These are phyloP conservation scores for Aureobasidium vineae DNA, from an alignment of 2,329 filamentous ascomycete genomes.

Conservation along the genomic window DNA sequence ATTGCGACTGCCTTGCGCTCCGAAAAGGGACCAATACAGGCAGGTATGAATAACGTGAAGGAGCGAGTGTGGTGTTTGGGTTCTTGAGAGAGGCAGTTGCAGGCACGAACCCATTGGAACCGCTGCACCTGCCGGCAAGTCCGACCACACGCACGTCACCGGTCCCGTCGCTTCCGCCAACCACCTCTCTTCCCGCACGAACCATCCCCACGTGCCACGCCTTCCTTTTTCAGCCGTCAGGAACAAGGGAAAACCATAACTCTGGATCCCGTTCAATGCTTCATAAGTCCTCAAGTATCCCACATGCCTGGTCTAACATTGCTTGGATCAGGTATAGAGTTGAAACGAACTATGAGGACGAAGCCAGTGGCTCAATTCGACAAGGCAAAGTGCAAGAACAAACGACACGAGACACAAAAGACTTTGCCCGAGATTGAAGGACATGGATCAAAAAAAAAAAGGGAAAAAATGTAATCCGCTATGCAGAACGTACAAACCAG, in stretches of 20 bases:
- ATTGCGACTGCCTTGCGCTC: conserved; percentile 42
- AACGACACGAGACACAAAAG: background rate
- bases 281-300: background rate
- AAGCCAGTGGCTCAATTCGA: background rate
- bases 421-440: background rate
- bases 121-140: background rate
- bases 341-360: background rate
- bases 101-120: conserved; percentile 6
- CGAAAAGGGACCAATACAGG: background rate
- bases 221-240: background rate
- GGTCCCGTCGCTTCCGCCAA: background rate
- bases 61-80: conserved; percentile 8
- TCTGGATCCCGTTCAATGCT: background rate
- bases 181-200: background rate
- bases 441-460: background rate
- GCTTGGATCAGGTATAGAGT: background rate
- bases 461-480: conserved; percentile 8
- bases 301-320: background rate
- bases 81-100: background rate
- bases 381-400: background rate
- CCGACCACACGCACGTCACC: conserved; percentile 4
- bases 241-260: background rate
- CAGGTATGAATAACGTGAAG: conserved; percentile 12
- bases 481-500: conserved; percentile 6
- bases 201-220: conserved; percentile 3